Evolutionary conservation across 192 early-diverging fungal genomes (phyloP).

Genomic region (Backusella australiensis): DNA sequence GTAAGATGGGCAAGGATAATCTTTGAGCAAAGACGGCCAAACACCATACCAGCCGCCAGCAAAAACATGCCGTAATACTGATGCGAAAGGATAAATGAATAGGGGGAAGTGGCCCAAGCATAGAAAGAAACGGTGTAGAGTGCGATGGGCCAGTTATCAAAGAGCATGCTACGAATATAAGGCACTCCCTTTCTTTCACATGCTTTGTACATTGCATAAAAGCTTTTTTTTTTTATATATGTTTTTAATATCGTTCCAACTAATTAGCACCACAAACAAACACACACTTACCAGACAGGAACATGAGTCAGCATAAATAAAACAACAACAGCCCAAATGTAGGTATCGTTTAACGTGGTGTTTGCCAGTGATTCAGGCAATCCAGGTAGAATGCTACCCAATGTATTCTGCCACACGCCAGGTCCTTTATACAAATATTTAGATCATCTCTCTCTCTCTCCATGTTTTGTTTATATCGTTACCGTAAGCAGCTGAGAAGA

Average conservation of each 20-base stretch:
- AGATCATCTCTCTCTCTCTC: background rate
- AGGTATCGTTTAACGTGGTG: background rate
- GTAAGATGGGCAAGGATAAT: constrained; percentile 92
- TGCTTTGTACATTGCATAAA: constrained; percentile 38
- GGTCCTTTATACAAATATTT: constrained; percentile 11
- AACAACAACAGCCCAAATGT: constrained; percentile 14
- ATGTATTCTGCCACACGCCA: constrained; percentile 13
- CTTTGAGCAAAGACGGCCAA: constrained; percentile 84
- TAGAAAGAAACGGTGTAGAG: constrained; percentile 64
- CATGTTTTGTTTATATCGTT: constrained; percentile 6
- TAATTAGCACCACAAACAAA: no score
- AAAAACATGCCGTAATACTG: constrained; percentile 75
- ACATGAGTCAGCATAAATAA: constrained; percentile 28
- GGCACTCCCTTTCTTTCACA: constrained; percentile 56
- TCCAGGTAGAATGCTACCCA: background rate
- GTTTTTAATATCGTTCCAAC: no score
- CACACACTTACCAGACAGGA: constrained; percentile 32
- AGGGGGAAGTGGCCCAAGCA: constrained; percentile 66
- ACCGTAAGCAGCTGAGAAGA: constrained; percentile 65
- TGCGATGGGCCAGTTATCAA: constrained; percentile 61
- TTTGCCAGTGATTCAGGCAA: constrained; percentile 10
- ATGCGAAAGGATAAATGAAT: constrained; percentile 62
- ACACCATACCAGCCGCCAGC: constrained; percentile 71
- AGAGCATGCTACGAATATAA: constrained; percentile 51
- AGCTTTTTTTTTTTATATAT: constrained; percentile 10